Conservation (phyloP, 2,329 filamentous ascomycete genomes). For the Epicoccum sorghinum region DNA sequence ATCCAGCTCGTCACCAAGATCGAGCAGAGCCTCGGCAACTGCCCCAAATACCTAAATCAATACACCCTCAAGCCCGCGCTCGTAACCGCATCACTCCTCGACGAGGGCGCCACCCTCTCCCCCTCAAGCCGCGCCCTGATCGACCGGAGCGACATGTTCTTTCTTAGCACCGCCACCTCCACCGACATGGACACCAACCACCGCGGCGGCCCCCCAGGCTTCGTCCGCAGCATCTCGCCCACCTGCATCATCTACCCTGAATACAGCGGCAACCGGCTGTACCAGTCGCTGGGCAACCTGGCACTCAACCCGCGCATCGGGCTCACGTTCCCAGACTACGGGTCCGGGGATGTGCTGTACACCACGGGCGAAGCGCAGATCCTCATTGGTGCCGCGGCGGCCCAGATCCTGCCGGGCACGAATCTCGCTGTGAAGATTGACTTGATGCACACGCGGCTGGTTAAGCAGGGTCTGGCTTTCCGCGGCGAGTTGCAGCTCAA, state of each 20-base stretch:
- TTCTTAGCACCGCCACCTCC: constrained; percentile 70
- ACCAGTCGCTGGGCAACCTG: constrained; percentile 83
- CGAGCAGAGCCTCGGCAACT: constrained; percentile 77
- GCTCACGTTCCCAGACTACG: constrained; percentile 75
- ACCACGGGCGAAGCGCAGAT: constrained; percentile 72
- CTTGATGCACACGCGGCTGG: constrained; percentile 65
- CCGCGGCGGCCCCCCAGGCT: constrained; percentile 75
- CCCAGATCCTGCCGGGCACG: constrained; percentile 67
- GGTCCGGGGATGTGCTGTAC: constrained; percentile 75
- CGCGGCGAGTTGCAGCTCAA: constrained; percentile 63
- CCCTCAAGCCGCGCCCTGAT: constrained; percentile 65
- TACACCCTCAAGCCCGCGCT: constrained; percentile 65
- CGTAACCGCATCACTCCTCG: constrained; percentile 60
- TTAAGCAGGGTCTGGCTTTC: constrained; percentile 71
- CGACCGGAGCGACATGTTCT: constrained; percentile 73
- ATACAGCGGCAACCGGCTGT: constrained; percentile 82
- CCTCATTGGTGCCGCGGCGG: constrained; percentile 68
- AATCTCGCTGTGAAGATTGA: constrained; percentile 75
- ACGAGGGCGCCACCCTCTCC: constrained; percentile 57
- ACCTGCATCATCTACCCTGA: constrained; percentile 76
- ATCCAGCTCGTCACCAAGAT: constrained; percentile 71
- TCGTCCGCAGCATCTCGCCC: constrained; percentile 71
- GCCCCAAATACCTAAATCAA: constrained; percentile 84
- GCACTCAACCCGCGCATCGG: constrained; percentile 70
- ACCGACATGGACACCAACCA: constrained; percentile 83